Evolutionary conservation across 129 eudicot species (phyloP).

Genomic region (Pittosporum tobira): DNA sequence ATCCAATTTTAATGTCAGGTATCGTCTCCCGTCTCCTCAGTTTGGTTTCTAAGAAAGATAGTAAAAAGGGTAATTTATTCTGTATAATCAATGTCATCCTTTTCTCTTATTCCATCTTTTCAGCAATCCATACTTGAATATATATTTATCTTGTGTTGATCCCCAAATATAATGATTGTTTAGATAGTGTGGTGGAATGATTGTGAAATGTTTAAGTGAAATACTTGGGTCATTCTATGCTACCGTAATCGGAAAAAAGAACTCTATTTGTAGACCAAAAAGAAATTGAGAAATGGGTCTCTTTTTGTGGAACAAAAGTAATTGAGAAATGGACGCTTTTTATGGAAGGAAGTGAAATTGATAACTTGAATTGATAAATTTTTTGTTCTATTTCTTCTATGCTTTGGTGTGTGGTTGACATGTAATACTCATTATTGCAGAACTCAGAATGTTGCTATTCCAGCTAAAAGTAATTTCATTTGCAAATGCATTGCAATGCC

Average conservation of each 20-base stretch:
- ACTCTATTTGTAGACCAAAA: no score
- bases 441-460: conserved; percentile 30
- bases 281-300: no score
- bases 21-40: not conserved
- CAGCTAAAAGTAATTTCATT: conserved; percentile 23
- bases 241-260: no score
- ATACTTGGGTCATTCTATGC: no score
- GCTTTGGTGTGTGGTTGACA: not conserved
- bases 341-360: no score
- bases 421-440: conserved; percentile 19
- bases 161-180: no score
- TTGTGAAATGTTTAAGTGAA: no score
- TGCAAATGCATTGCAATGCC: conserved; percentile 70
- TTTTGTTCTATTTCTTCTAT: not conserved
- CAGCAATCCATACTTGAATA: no score
- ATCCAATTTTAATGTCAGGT: conserved; percentile 35
- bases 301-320: no score
- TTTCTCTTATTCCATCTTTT: not conserved
- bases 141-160: no score
- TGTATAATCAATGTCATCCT: not conserved
- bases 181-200: no score
- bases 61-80: not conserved
- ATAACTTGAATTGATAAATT: not conserved
- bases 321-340: no score
- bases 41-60: not conserved